Conservation (phyloP, 2,329 filamentous ascomycete species). For the Hypoxylon sp. region DNA sequence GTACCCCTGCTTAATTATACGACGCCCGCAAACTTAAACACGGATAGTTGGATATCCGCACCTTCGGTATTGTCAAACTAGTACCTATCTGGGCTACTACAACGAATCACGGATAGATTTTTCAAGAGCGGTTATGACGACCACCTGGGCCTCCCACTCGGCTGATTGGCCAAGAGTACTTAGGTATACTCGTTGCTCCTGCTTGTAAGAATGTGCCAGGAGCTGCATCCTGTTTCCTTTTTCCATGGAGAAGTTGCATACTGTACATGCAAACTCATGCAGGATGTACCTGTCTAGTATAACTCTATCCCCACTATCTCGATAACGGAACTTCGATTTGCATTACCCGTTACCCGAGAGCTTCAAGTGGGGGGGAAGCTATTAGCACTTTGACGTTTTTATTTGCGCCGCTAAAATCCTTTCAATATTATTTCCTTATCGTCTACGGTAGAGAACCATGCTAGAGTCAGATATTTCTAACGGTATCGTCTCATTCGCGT, state of each 20-base stretch:
- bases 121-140: conserved; percentile 1
- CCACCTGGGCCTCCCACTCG: neutral
- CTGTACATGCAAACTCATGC: conserved; percentile 1
- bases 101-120: neutral
- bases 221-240: conserved; percentile 12
- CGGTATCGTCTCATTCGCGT: conserved; percentile 33
- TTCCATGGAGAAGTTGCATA: conserved; percentile 8
- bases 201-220: conserved; percentile 18
- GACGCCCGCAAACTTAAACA: conserved; percentile 15
- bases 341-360: conserved; percentile 15
- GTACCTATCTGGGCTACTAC: neutral
- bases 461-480: conserved; percentile 6
- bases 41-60: conserved; percentile 40
- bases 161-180: conserved; percentile 1
- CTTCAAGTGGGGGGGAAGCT: conserved; percentile 17
- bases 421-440: conserved; percentile 13
- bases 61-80: conserved; percentile 25
- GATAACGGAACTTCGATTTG: conserved; percentile 34
- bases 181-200: conserved; percentile 8
- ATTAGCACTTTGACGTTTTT: conserved; percentile 17
- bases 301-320: conserved; percentile 26
- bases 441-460: neutral
- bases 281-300: conserved; percentile 9
- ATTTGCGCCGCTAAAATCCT: conserved; percentile 2
- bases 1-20: conserved; percentile 19